These are phyloP conservation scores for Gossypium thurberi DNA, from an alignment of 345 rosid species.

Conservation along the genomic window DNA sequence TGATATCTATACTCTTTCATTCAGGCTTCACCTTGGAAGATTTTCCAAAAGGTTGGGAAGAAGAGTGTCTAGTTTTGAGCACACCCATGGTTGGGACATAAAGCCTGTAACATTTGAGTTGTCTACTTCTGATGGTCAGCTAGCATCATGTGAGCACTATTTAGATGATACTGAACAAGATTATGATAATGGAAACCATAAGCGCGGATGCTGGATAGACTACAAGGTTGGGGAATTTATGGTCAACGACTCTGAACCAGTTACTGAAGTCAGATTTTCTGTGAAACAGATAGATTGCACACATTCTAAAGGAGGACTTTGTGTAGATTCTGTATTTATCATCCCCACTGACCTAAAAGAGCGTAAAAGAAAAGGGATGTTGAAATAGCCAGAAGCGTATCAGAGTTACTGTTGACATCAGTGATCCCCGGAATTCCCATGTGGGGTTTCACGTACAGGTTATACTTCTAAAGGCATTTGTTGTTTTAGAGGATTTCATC, in stretches of 20 bases:
- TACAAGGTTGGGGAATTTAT: slow-evolving; percentile 74
- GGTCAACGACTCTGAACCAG: slow-evolving; percentile 52
- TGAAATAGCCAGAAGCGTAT: slow-evolving; percentile 29
- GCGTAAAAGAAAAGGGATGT: slow-evolving; percentile 36
- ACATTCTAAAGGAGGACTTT: slow-evolving; percentile 88
- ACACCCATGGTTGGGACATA: slow-evolving; percentile 82
- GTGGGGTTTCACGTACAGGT: slow-evolving; percentile 29
- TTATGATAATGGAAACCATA: slow-evolving; percentile 49
- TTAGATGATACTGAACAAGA: slow-evolving; percentile 48
- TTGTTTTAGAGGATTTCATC: slow-evolving; percentile 34
- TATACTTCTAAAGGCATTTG: slow-evolving; percentile 30
- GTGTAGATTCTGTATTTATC: slow-evolving; percentile 86
- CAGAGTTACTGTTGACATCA: slow-evolving; percentile 14
- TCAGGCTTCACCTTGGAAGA: slow-evolving; percentile 86
- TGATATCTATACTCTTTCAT: slow-evolving; percentile 65
- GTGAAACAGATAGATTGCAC: slow-evolving; percentile 98
- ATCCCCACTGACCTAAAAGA: slow-evolving; percentile 66
- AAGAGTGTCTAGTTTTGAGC: slow-evolving; percentile 59
- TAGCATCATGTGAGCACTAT: slow-evolving; percentile 51
- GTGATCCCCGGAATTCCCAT: slow-evolving; percentile 20
- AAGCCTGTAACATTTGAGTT: slow-evolving; percentile 67
- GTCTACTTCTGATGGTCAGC: slow-evolving; percentile 66
- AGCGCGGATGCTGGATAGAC: slow-evolving; percentile 94
- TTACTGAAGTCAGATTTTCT: slow-evolving; percentile 66
- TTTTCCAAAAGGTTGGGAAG: slow-evolving; percentile 66